These are phyloP conservation scores for Rugonectria rugulosa DNA, from an alignment of 2,329 filamentous ascomycete species.

Conservation along the genomic window DNA sequence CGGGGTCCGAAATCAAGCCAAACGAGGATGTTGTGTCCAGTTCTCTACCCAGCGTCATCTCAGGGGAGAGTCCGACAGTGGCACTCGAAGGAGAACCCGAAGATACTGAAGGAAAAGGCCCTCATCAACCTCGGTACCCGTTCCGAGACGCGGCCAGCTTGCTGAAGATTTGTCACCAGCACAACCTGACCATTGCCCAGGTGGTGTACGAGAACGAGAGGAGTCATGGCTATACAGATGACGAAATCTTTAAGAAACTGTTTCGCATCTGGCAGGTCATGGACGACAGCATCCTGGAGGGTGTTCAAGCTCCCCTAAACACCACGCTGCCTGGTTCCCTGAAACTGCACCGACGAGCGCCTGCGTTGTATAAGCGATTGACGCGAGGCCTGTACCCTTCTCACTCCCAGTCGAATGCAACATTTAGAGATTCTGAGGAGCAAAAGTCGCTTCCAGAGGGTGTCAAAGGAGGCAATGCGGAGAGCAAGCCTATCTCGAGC, in stretches of 20 bases:
- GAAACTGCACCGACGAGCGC: slow-evolving; percentile 56
- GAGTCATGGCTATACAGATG: slow-evolving; percentile 58
- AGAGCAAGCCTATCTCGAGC: background rate
- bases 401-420: background rate
- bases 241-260: slow-evolving; percentile 56
- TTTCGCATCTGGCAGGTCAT: slow-evolving; percentile 60
- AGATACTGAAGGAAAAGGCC: slow-evolving; percentile 21
- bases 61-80: slow-evolving; percentile 11
- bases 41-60: slow-evolving; percentile 14
- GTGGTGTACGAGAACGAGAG: slow-evolving; percentile 61
- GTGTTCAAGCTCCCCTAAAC: slow-evolving; percentile 54
- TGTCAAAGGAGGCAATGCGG: background rate
- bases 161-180: slow-evolving; percentile 55
- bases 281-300: slow-evolving; percentile 59
- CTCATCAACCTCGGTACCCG: slow-evolving; percentile 52
- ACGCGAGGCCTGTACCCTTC: slow-evolving; percentile 56
- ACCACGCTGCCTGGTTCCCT: slow-evolving; percentile 55
- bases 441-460: background rate
- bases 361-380: slow-evolving; percentile 53
- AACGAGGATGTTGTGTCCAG: slow-evolving; percentile 34
- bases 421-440: background rate
- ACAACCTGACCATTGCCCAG: slow-evolving; percentile 60
- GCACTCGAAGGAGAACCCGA: slow-evolving; percentile 28
- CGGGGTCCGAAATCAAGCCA: slow-evolving; percentile 52
- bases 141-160: slow-evolving; percentile 57